Base-by-base conservation (phyloP, 768 basidiomycete genomes). In the Tulasnella sp. region DNA sequence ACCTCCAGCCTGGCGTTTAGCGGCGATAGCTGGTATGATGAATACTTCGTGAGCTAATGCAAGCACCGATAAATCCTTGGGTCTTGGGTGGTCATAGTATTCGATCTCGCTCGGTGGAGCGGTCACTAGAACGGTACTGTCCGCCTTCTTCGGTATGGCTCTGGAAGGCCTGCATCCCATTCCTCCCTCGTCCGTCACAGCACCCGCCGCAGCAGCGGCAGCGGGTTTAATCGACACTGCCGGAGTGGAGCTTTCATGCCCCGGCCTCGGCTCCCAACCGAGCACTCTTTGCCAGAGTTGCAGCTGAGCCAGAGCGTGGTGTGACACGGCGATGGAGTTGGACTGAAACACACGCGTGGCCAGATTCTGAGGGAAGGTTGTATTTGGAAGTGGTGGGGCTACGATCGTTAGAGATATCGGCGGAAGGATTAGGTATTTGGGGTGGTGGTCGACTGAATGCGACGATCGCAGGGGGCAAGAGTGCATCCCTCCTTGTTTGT, bases 31-130 rank as follows among this genome's bases (percentile, higher is more conserved):
- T 68, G 76, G 76, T n/a, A 2, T 31, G 27, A 77, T 52, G 39
- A 77, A 77, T 24, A 77, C 34, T 21, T 71, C 27, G 39, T 77
- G 40, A 19, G 76, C 76, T 19, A 77, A 27, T 16, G 39, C 52
- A 14, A 62, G 8, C n/a, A 56, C 56, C 24, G 58, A 62, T 8
- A 77, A 10, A 42, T 77, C 58, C 56, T 62, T 52, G 9, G 48
- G 48, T 27, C 76, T 46, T n/a, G 21, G 14, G 8, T 31, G 14
- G 48, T 71, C 52, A 14, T 77, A n/a, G 38, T 58, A 40, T 21
- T 77, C 76, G 62, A 62, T 38, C 42, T 77, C 76, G 58, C 48
- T 56, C 19, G 48, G 48, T 16, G 38, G 38, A 7, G 76, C 52
- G 52, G 58, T 40, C 48, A 77, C 40, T 0, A 44, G 21, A 12